A percentile compares a stretch with the other conserved stretches of the same genome.
phyloP scores from a whole-genome alignment of 768 basidiomycete genomes.

The Tremella yokohamensis region DNA sequence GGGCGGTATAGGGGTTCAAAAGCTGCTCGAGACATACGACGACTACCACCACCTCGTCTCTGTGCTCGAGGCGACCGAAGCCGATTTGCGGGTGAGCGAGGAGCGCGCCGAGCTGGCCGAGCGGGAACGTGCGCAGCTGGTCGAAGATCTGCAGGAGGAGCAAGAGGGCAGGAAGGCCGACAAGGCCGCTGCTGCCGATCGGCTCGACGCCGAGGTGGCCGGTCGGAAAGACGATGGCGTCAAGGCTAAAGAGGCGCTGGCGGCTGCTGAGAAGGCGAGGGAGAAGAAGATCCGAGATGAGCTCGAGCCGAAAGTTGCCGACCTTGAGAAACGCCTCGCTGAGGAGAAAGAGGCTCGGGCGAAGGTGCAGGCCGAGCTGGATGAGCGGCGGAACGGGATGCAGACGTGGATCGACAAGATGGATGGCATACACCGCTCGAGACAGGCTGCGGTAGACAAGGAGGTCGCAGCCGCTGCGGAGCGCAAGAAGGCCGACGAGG shows the following conservation, averaged over 20 bases:
- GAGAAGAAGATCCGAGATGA: conserved; percentile 14
- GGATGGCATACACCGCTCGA: conserved; percentile 7
- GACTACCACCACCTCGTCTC: conserved; percentile 10
- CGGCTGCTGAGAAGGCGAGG: conserved; percentile 2
- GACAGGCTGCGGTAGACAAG: conserved; percentile 8
- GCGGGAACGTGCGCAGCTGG: conserved; percentile 3
- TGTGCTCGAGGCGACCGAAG: conserved; percentile 5
- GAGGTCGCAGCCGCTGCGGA: conserved; percentile 14
- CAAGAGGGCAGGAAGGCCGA: conserved; percentile 6
- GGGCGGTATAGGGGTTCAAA: conserved; percentile 11
- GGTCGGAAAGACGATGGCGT: too few relatives aligned
- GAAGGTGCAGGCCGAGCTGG: conserved; percentile 8
- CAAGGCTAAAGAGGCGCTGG: conserved; percentile 5
- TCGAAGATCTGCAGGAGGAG: conserved; percentile 2
- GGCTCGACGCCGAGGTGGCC: too few relatives aligned
- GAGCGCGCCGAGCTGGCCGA: conserved; percentile 11
- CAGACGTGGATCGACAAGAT: conserved; percentile 11
- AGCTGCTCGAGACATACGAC: conserved; percentile 15
- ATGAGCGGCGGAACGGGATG: conserved; percentile 9
- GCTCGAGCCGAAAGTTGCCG: conserved; percentile 13
- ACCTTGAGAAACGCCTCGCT: conserved; percentile 6
- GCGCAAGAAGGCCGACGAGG: conserved; percentile 10
- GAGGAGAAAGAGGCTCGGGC: conserved; percentile 2
- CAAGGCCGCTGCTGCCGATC: background rate
- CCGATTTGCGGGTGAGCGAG: background rate